Evolutionary conservation across 2,329 filamentous ascomycete genomes (phyloP).

Genomic region (Dothiorella sarmentorum): DNA sequence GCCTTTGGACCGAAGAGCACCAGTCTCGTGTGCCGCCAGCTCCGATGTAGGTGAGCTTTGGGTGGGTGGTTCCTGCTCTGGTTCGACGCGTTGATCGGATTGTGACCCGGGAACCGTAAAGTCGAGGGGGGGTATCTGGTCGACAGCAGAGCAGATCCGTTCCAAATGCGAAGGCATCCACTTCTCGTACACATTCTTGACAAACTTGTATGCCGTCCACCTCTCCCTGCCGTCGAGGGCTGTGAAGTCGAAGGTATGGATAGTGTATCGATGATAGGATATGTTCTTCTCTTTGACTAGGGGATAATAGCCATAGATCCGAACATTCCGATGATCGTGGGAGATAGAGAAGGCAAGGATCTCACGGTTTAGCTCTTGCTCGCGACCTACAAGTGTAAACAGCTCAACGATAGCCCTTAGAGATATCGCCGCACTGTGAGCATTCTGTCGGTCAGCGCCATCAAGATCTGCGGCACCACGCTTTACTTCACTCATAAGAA

Average conservation of each 20-base stretch:
- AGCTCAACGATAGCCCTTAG: not conserved
- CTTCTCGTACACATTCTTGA: constrained; percentile 21
- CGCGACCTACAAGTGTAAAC: not conserved
- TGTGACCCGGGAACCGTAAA: constrained; percentile 10
- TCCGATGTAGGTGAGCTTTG: no score
- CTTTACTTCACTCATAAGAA: constrained; percentile 25
- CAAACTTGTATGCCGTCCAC: constrained; percentile 21
- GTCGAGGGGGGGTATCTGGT: constrained; percentile 15
- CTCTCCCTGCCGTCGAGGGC: constrained; percentile 10
- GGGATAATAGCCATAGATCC: constrained; percentile 19
- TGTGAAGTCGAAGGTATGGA: constrained; percentile 14
- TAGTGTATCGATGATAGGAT: constrained; percentile 11
- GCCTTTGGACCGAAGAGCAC: not conserved
- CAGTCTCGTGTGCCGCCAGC: not conserved
- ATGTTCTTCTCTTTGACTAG: constrained; percentile 14
- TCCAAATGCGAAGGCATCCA: constrained; percentile 20
- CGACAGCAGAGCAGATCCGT: constrained; percentile 20
- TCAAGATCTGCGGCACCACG: constrained; percentile 21
- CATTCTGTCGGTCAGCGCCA: constrained; percentile 25
- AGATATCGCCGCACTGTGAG: constrained; percentile 18
- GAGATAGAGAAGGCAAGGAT: constrained; percentile 14
- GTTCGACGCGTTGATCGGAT: not conserved
- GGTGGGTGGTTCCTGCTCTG: not conserved
- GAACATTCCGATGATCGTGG: constrained; percentile 10
- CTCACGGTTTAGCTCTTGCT: not conserved